Evolutionary conservation across 495 filamentous ascomycete genomes (phyloP), one percentile per base, ranked within the genome.

Genomic region (Penicillium samsonianum): DNA sequence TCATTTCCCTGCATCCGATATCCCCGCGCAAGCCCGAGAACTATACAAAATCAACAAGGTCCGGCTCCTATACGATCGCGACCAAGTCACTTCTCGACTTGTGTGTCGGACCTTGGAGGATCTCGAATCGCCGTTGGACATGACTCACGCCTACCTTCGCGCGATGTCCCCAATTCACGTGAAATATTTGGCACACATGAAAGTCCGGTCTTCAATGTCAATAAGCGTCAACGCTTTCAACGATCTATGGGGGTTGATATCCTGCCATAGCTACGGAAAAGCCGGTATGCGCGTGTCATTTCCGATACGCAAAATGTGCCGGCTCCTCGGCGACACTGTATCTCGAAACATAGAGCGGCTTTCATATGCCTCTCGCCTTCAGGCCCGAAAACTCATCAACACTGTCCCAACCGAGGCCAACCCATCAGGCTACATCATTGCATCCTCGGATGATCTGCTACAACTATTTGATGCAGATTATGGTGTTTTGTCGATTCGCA

Each of bases 121-220:
- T 64, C 73, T 96, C 1, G 85, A 92, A 59, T 78, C 58, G 0
- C 92, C 93, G 0, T 64, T 98, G 9, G 91, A 98, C 67, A 84
- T 97, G 67, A 94, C 89, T 3, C 87, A 92, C 64, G 82, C 85
- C 2, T 96, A 94, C 60, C 79, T 98, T 8, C 86, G 92, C 35
- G 91, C 93, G 30, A 96, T 76, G 72, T 76, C 96, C 80, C 93
- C 90, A 0, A 90, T 92, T 2, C 90, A 96, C 62, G 71, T 96
- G 44, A 95, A 95, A 64, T 96, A 96, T 58, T 78, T 96, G 2
- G 81, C 77, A n/a, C 89, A 96, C 67, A 96, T 96, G 92, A 84
- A 84, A 1, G 91, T 96, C 4, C 83, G 91, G 22, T 87, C 91
- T 1, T 95, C 90, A 55, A 96, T 96, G 91, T 96, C 92, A 6